Base-by-base conservation (phyloP, 345 rosid genomes). In the Eucalyptus virginea region DNA sequence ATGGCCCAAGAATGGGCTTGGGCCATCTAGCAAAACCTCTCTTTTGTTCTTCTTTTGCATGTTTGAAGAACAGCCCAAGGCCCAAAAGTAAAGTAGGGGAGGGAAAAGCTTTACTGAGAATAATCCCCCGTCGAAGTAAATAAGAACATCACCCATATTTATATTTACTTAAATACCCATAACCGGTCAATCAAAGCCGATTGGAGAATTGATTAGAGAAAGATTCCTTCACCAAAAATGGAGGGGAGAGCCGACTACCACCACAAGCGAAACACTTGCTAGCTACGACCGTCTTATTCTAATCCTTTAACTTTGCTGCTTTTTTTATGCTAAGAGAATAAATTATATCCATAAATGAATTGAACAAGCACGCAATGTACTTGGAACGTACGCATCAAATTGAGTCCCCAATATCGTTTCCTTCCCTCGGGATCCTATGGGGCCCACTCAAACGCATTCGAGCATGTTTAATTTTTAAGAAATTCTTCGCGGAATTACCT, bases 231-330 rank as follows among this genome's bases (percentile, higher is more conserved):
- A n/a, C 14, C 4, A 3, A 0, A 52, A 52, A 52, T 19, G 58
- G 24, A 52, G 11, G 5, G 2, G 1, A 17, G 81, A 69, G 42
- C 24, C 12, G 24, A 32, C 5, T 9, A 32, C 19, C 4, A 0
- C 40, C 9, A 67, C 5, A 32, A 34, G 81, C 7, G 1, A 18
- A 32, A 3, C 13, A 18, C 44, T 34, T 34, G 12, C 18, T 34
- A 69, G 24, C 42, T 32, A 32, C 4, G 1, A 1, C 7, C 11
- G 0, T n/a, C 3, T 15, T 67, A 16, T 16, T 5, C 42, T 8
- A 34, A 34, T 4, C 2, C 4, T 69, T 69, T 69, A 52, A 52
- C 56, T 52, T 19, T 52, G 5, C 2, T 0, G 1, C 2, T 19
- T 3, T 52, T 52, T 52, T 52, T 52, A 52, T 1, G 58, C 58